Conservation (phyloP, 116 monocot species). For the Posidonia oceanica region DNA sequence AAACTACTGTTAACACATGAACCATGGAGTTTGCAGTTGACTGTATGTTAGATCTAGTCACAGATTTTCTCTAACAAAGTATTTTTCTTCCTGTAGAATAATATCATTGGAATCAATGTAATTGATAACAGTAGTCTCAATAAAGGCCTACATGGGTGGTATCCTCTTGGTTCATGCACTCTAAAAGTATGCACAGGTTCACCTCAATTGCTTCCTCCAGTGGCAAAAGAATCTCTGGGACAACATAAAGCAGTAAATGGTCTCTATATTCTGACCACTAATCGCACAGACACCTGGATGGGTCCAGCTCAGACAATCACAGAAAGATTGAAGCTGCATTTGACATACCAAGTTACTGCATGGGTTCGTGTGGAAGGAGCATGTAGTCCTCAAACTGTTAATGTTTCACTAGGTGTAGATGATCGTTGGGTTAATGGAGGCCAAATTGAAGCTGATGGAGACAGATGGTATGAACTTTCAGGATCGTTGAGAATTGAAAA, state of each 20-base stretch:
- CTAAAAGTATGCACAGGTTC: constrained; percentile 37
- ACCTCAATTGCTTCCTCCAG: constrained; percentile 35
- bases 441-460: constrained; percentile 35
- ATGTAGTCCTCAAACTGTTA: constrained; percentile 41
- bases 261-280: constrained; percentile 27
- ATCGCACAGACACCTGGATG: constrained; percentile 73
- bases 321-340: constrained; percentile 39
- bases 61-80: neutral
- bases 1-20: no score
- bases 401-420: constrained; percentile 59
- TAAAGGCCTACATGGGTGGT: constrained; percentile 49
- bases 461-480: constrained; percentile 53
- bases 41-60: neutral
- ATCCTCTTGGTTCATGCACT: constrained; percentile 65
- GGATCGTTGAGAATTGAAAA: constrained; percentile 81
- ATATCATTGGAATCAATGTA: constrained; percentile 39
- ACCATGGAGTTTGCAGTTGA: no score
- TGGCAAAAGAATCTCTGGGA: constrained; percentile 22
- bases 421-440: constrained; percentile 68
- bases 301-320: constrained; percentile 69
- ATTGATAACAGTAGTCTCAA: constrained; percentile 45
- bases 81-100: constrained; percentile 25
- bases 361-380: constrained; percentile 66
- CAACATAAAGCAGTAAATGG: constrained; percentile 27
- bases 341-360: constrained; percentile 72